Percentiles rank a stretch among this genome's conserved stretches.
Evolutionary conservation across 2,329 filamentous ascomycete species (phyloP).

Genomic region (Aspergillus brunneoviolaceus): DNA sequence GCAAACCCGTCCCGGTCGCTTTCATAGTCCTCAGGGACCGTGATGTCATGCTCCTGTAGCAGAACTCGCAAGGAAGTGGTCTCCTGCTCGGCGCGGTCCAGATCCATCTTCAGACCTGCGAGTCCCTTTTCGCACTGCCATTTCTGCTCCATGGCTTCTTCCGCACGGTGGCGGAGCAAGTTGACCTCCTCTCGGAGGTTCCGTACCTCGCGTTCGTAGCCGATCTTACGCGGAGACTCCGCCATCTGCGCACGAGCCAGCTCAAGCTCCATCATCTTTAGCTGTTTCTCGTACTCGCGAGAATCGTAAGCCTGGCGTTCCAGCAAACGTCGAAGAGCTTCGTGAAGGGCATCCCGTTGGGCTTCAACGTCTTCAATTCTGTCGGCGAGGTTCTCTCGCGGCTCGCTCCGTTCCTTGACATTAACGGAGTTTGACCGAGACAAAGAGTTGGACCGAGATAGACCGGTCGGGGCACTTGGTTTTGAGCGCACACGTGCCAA

Average conservation of each 20-base stretch:
- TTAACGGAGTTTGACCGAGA: slow-evolving; percentile 58
- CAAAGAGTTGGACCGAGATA: slow-evolving; percentile 50
- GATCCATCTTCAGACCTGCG: slow-evolving; percentile 87
- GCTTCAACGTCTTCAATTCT: slow-evolving; percentile 88
- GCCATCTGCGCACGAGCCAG: slow-evolving; percentile 68
- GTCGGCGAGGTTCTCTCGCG: slow-evolving; percentile 70
- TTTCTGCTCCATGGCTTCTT: slow-evolving; percentile 92
- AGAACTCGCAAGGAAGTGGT: slow-evolving; percentile 77
- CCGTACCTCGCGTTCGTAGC: slow-evolving; percentile 80
- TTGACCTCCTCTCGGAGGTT: slow-evolving; percentile 81
- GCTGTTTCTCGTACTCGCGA: slow-evolving; percentile 77
- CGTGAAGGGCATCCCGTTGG: slow-evolving; percentile 88
- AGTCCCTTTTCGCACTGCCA: slow-evolving; percentile 94
- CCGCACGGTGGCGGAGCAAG: slow-evolving; percentile 77
- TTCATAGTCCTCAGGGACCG: slow-evolving; percentile 62
- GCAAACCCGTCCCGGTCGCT: slow-evolving; percentile 45
- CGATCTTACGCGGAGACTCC: slow-evolving; percentile 68
- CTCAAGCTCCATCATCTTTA: slow-evolving; percentile 73
- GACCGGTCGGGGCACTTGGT: slow-evolving; percentile 37
- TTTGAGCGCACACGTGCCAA: slow-evolving; percentile 56
- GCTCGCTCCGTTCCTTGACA: slow-evolving; percentile 55
- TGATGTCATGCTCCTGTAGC: slow-evolving; percentile 78
- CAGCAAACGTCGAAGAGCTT: slow-evolving; percentile 78
- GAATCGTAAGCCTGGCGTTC: slow-evolving; percentile 83
- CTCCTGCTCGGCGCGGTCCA: slow-evolving; percentile 92